Conservation (phyloP, 768 basidiomycete genomes). For the Cystobasidium ongulense region DNA sequence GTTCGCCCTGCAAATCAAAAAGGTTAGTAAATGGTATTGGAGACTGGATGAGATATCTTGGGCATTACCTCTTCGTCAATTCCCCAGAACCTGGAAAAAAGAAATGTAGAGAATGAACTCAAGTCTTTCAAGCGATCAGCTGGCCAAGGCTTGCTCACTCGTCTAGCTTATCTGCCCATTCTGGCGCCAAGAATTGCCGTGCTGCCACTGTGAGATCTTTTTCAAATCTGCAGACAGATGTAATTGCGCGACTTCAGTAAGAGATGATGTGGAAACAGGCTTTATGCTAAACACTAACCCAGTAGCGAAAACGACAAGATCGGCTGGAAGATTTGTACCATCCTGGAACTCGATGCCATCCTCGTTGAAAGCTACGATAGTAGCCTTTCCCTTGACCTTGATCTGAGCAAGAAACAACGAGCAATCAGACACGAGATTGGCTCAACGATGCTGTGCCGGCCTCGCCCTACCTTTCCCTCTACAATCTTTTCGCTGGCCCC, state of each 20-base stretch:
- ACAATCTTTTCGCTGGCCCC: constrained; percentile 16
- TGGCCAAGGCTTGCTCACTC: background rate
- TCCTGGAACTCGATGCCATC: constrained; percentile 4
- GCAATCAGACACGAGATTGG: background rate
- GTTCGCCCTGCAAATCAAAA: no score
- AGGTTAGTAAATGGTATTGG: no score
- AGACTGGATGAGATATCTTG: no score
- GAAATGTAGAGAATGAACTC: background rate
- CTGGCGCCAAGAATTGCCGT: background rate
- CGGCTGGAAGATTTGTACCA: background rate
- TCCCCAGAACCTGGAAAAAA: background rate
- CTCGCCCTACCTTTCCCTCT: background rate
- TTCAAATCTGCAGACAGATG: background rate
- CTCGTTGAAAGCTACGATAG: background rate
- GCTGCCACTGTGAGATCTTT: constrained; percentile 3
- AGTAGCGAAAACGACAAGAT: constrained; percentile 19
- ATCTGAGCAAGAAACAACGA: background rate
- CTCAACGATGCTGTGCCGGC: background rate
- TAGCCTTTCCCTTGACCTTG: constrained; percentile 18
- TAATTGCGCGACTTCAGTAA: background rate
- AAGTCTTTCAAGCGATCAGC: background rate
- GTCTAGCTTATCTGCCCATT: background rate
- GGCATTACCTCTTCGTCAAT: background rate
- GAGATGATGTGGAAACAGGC: background rate
- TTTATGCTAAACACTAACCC: background rate